Evolutionary conservation across 164 flowering plant species (phyloP).

Genomic region (Protea cynaroides): DNA sequence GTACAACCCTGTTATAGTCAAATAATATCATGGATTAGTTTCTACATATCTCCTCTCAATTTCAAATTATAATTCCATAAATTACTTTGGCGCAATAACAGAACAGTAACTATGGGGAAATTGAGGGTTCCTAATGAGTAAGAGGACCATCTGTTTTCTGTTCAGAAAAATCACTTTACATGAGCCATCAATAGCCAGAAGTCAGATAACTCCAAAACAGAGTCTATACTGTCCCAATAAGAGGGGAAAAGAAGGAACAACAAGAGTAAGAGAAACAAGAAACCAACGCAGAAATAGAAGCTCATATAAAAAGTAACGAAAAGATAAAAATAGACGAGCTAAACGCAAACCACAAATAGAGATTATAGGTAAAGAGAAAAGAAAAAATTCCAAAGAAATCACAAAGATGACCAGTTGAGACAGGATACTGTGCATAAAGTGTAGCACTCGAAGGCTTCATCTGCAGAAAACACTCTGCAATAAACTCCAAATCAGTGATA

Average conservation of each 20-base stretch:
- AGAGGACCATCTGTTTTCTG: no score
- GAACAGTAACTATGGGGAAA: neutral
- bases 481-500: conserved; percentile 3
- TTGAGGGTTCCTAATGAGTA: neutral
- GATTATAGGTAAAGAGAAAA: neutral
- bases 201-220: no score
- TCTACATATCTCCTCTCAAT: neutral
- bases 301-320: neutral
- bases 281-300: neutral
- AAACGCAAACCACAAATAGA: neutral
- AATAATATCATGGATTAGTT: neutral
- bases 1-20: neutral
- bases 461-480: conserved; percentile 35
- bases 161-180: no score
- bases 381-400: neutral
- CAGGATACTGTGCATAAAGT: conserved; percentile 29
- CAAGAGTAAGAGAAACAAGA: neutral
- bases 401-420: neutral
- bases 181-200: neutral
- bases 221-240: neutral
- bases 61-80: neutral
- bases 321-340: neutral
- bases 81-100: neutral
- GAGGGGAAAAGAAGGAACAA: neutral
- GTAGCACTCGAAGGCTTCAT: conserved; percentile 26